Conservation (phyloP, 2,329 filamentous ascomycete genomes). For the Fusarium nisikadoi region DNA sequence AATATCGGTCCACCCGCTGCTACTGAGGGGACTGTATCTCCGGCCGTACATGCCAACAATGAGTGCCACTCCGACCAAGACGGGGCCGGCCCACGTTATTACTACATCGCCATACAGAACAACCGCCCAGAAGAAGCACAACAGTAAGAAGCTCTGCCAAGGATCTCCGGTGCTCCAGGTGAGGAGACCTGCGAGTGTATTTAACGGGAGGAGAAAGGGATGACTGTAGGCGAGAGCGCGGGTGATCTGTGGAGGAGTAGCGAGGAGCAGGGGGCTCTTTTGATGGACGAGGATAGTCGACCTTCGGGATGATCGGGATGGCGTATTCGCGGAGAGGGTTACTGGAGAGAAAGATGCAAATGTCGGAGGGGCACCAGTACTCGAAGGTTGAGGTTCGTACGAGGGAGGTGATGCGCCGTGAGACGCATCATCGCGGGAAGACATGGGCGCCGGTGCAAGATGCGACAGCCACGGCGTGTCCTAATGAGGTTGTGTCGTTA, state of each 20-base stretch:
- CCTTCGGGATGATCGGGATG: slow-evolving; percentile 72
- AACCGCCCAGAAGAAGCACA: slow-evolving; percentile 85
- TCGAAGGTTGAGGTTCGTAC: slow-evolving; percentile 45
- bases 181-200: slow-evolving; percentile 83
- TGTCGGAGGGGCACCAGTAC: slow-evolving; percentile 70
- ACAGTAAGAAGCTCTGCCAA: slow-evolving; percentile 95
- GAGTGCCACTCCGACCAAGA: slow-evolving; percentile 80
- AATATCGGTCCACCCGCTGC: slow-evolving; percentile 75
- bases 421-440: slow-evolving; percentile 52
- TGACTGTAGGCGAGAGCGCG: slow-evolving; percentile 95
- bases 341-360: slow-evolving; percentile 90
- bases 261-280: slow-evolving; percentile 91
- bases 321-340: slow-evolving; percentile 74
- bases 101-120: slow-evolving; percentile 87
- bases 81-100: slow-evolving; percentile 83
- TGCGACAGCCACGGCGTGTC: slow-evolving; percentile 64
- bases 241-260: slow-evolving; percentile 94
- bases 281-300: slow-evolving; percentile 96
- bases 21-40: slow-evolving; percentile 89
- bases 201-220: slow-evolving; percentile 89
- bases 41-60: slow-evolving; percentile 94
- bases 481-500: slow-evolving; percentile 42
- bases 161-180: slow-evolving; percentile 95
- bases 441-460: slow-evolving; percentile 51
- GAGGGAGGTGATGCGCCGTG: slow-evolving; percentile 49